Percentiles rank a stretch among this genome's conserved stretches.
Conservation (phyloP, 768 basidiomycete genomes). For the Psilocybe subaeruginosa region DNA sequence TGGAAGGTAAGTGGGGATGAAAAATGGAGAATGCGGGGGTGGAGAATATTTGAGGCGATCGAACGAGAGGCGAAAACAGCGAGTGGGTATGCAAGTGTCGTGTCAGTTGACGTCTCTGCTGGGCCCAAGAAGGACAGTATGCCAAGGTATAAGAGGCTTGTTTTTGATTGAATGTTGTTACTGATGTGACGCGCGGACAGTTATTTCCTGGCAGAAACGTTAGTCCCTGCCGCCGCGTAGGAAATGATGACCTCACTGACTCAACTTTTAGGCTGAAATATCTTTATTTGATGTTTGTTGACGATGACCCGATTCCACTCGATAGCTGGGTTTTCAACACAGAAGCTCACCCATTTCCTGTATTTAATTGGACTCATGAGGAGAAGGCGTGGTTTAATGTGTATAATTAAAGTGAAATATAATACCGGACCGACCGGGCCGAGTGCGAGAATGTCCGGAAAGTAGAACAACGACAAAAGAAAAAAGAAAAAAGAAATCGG, state of each 20-base stretch:
- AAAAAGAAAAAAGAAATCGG: constrained; percentile 5
- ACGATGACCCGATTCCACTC: constrained; percentile 61
- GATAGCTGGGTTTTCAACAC: constrained; percentile 67
- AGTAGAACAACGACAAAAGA: constrained; percentile 1
- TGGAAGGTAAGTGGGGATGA: constrained; percentile 71
- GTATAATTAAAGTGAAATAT: constrained; percentile 7
- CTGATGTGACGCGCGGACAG: constrained; percentile 24
- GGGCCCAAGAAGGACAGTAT: constrained; percentile 53
- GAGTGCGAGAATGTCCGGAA: neutral
- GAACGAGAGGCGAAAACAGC: constrained; percentile 59
- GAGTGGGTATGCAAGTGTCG: constrained; percentile 64
- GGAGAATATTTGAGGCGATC: constrained; percentile 71
- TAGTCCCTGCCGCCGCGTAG: constrained; percentile 21
- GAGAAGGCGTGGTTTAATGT: constrained; percentile 47
- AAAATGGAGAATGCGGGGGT: constrained; percentile 73
- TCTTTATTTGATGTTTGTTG: constrained; percentile 68
- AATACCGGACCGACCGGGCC: constrained; percentile 3
- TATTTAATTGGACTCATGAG: constrained; percentile 62
- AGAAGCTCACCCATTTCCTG: constrained; percentile 78
- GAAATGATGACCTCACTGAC: constrained; percentile 9
- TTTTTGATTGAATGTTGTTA: neutral
- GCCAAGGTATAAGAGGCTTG: constrained; percentile 62
- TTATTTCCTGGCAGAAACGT: constrained; percentile 54
- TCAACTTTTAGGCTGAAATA: constrained; percentile 60
- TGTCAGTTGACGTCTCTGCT: constrained; percentile 46